Base-by-base conservation (phyloP, 305 asterid genomes). In the Fraxinus xanthoxyloides region DNA sequence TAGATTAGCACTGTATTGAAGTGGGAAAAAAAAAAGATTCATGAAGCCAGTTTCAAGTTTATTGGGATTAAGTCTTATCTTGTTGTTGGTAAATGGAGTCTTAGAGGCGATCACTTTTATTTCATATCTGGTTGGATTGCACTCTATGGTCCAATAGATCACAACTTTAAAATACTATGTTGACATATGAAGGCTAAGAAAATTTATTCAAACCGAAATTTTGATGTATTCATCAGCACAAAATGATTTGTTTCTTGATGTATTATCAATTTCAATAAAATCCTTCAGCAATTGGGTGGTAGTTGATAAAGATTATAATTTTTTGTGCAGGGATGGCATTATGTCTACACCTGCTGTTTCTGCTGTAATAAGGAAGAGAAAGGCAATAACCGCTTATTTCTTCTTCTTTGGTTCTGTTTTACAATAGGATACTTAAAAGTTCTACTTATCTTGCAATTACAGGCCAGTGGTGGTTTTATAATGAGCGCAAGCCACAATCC, bases 401-500 rank as follows among this genome's bases (percentile, higher is more conserved):
- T 48, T 85, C 67, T 70, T 82, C 65, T 48, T 78, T 46, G n/a
- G 35, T 84, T 87, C 38, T 38, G 28, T 84, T 82, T 12, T 72
- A 77, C 21, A 9, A 34, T 74, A 24, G 48, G 31, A 80, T 76
- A 26, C 56, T 35, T 84, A 35, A 28, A 78, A 54, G 61, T 31
- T 84, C 48, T 51, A 77, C 63, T 83, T 74, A 65, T 82, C 77
- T 72, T 72, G 61, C 75, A 36, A 40, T 82, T 21, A 63, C 88
- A 96, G 99, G 98, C 98, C 70, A 94, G 92, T 87, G 99, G 99
- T 79, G 98, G 98, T 82, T 94, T 96, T 85, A 81, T 96, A 84
- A 96, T 94, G 99, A 96, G 99, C 84, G 98, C 99, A 79, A 96
- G 98, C 88, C 98, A 96, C 86, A 96, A 94, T 88, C 98, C 97